Evolutionary conservation across 495 filamentous ascomycete species (phyloP).

Genomic region (Penicillium desertorum): DNA sequence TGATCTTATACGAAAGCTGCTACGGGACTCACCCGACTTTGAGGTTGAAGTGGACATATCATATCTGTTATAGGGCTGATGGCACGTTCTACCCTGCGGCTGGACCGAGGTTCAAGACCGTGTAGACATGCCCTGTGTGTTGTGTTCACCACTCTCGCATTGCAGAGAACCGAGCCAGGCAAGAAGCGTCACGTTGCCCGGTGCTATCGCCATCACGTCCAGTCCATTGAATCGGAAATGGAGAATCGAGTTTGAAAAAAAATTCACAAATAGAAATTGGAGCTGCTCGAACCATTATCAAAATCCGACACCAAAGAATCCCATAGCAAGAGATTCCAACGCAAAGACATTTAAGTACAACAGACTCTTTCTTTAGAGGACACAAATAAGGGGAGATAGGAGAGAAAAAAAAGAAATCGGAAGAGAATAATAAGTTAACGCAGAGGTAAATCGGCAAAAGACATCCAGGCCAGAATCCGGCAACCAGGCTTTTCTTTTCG

Average conservation of each 20-base stretch:
- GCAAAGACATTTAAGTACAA: slow-evolving; percentile 36
- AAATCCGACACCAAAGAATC: slow-evolving; percentile 28
- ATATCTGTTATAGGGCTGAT: not conserved
- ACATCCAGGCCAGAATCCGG: slow-evolving; percentile 39
- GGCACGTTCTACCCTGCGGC: not conserved
- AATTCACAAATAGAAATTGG: slow-evolving; percentile 29
- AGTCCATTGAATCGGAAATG: not conserved
- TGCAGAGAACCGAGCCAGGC: slow-evolving; percentile 14
- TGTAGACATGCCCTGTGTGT: slow-evolving; percentile 21
- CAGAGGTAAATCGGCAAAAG: slow-evolving; percentile 22
- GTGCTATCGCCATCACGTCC: not conserved
- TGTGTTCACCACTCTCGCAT: slow-evolving; percentile 23
- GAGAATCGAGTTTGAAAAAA: slow-evolving; percentile 17
- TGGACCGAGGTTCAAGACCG: slow-evolving; percentile 14
- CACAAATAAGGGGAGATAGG: slow-evolving; percentile 28
- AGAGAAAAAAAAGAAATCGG: slow-evolving; percentile 24
- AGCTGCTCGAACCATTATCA: slow-evolving; percentile 26
- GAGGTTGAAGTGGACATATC: too few species aligned
- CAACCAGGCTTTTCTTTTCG: slow-evolving; percentile 34
- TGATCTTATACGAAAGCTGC: too few species aligned
- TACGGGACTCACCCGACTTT: too few species aligned
- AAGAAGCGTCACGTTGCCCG: not conserved
- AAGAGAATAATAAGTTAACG: slow-evolving; percentile 24
- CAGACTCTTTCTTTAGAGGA: slow-evolving; percentile 27
- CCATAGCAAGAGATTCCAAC: slow-evolving; percentile 18